Evolutionary conservation across 2,329 filamentous ascomycete species (phyloP), one percentile per base, ranked within the genome.

Genomic region (Scedosporium aurantiacum): DNA sequence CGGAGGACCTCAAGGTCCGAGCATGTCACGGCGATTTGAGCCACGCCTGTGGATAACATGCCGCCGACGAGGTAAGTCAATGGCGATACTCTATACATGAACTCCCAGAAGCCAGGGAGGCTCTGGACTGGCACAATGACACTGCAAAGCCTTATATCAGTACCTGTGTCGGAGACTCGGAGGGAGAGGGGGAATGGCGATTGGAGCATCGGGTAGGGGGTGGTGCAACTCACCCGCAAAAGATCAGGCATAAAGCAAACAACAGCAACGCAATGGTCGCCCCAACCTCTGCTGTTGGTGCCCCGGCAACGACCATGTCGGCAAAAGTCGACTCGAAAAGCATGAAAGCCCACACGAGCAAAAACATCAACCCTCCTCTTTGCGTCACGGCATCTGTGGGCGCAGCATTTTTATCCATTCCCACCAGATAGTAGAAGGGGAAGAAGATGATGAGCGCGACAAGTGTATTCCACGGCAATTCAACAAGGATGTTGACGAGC

Each of bases 31-130:
- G 65, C 2, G 0, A 65, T 63, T 1, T 68, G 66, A 2, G 66
- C 67, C 0, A 72, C 64, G 0, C 68, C 68, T 0, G 68, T 64
- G 0, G 68, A 68, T 57, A 88, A 74, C 70, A 90, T 79, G 3
- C 82, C 85, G 28, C 79, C 76, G 54, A 89, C 77, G 16, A 89
- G 75, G 69, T 90, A 91, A 0, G 85, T 89, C 66, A 89, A 83
- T 0, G 87, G 87, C 0, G 82, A 87, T 56, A 85, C 73, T 40
- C 83, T 78, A 70, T 89, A 88, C 82, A 88, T 86, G 74, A 87
- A 87, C 61, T 81, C 82, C 87, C 87, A 90, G 75, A 89, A 88
- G 2, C 80, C 75, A 0, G 87, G 86, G 6, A 90, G 78, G 0
- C 76, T 72, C 0, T 68, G 67, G 0, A 83, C 83, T 1, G 77